Percentiles rank a stretch among this genome's conserved stretches.
phyloP scores from a whole-genome alignment of 2,329 filamentous ascomycete species.

The Neopestalotiopsis sp. region DNA sequence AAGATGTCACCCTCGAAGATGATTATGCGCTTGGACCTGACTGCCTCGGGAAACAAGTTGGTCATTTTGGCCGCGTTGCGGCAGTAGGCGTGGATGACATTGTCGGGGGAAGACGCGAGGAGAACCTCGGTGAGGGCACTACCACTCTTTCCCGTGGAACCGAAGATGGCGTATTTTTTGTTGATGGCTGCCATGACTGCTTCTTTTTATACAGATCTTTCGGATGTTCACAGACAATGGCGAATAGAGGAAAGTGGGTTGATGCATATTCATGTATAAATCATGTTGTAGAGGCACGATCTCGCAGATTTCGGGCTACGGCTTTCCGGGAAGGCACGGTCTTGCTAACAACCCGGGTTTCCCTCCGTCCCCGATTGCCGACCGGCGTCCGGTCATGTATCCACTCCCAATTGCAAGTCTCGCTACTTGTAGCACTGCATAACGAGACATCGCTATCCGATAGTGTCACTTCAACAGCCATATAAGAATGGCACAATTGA shows the following conservation, averaged over 20 bases:
- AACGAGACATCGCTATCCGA: background rate
- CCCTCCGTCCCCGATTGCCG: background rate
- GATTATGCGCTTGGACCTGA: slow-evolving; percentile 35
- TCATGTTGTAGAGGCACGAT: background rate
- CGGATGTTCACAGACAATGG: no score
- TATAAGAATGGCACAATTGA: background rate
- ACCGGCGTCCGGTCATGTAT: background rate
- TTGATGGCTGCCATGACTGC: slow-evolving; percentile 23
- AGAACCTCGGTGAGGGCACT: slow-evolving; percentile 44
- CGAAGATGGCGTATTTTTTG: slow-evolving; percentile 41
- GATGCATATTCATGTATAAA: background rate
- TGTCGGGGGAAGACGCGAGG: slow-evolving; percentile 32
- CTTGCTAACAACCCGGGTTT: background rate
- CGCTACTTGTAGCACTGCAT: background rate
- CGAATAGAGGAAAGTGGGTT: background rate
- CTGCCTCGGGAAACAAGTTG: slow-evolving; percentile 36
- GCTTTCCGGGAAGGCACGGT: background rate
- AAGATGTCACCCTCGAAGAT: slow-evolving; percentile 47
- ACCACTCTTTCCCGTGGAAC: slow-evolving; percentile 49
- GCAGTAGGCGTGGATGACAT: slow-evolving; percentile 47
- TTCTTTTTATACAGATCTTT: no score
- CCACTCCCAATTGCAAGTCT: background rate
- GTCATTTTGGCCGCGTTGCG: slow-evolving; percentile 46
- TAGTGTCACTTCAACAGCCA: background rate
- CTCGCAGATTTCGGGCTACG: background rate